Base-by-base conservation (phyloP, 2,329 filamentous ascomycete genomes). In the Colletotrichum truncatum region DNA sequence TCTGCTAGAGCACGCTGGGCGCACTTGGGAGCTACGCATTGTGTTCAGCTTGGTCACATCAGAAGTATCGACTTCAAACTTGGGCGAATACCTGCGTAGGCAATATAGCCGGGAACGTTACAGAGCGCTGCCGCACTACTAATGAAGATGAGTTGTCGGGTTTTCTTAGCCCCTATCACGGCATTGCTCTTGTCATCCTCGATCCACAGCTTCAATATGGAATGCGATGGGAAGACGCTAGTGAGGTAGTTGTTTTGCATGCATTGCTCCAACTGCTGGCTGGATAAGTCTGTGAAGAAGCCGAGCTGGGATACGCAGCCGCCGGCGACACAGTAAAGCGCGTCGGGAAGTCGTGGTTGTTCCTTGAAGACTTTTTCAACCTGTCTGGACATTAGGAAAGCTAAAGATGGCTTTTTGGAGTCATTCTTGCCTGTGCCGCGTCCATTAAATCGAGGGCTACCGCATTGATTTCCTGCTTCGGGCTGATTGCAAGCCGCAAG, bases 221-320 rank as follows among this genome's bases (percentile, higher is more conserved):
- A 49, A 45, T 69, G 65, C 9, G 71, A 67, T 9, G 67, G 38
- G 45, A 70, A 73, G 14, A 64, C 67, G 6, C 67, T 52, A 9
- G 70, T 59, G 28, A 66, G 71, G 49, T 72, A 73, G 52, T 73
- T 74, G 49, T 73, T 73, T 16, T 67, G 67, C 71, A 74, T 73
- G 61, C 72, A 74, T 16, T 57, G 57, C n/a, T 73, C 69, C n/a
- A 74, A 36, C 7, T 68, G 25, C n/a, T 60, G 34, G 1, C 70
- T 32, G 9, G 64, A 51, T 6, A 74, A 64, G 30, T 73, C 71
- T 4, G 65, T 64, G 16, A 74, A 48, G 36, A 70, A 74, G n/a
- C 72, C 70, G n/a, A 65, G 65, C 23, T 70, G 68, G 9, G 68
- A 57, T 30, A 66, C 62, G 32, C 59, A 70, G 2, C 73, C 72